phyloP scores from a whole-genome alignment of 306 rosid species.

The Trifolium subterraneum region DNA sequence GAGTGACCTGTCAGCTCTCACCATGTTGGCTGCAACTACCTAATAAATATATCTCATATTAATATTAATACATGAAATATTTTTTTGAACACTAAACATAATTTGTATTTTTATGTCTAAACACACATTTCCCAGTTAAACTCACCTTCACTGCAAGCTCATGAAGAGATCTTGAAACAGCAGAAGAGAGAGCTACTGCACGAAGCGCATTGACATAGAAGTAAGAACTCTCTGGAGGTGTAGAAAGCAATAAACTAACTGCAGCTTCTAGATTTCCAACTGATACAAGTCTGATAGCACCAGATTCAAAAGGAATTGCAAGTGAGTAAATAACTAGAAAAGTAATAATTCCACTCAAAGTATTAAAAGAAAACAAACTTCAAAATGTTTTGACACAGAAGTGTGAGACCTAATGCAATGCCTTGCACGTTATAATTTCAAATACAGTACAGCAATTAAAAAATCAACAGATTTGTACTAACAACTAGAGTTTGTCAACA shows the following conservation, averaged over 20 bases:
- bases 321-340: slow-evolving; percentile 31
- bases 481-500: slow-evolving; percentile 10
- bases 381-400: slow-evolving; percentile 24
- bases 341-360: slow-evolving; percentile 40
- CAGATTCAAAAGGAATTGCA: slow-evolving; percentile 39
- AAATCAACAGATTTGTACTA: slow-evolving; percentile 3
- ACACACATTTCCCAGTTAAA: slow-evolving; percentile 40
- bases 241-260: slow-evolving; percentile 92
- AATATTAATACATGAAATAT: slow-evolving; percentile 34
- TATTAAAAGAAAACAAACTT: slow-evolving; percentile 27
- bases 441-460: slow-evolving; percentile 23
- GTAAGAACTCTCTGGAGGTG: slow-evolving; percentile 95
- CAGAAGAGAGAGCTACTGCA: slow-evolving; percentile 96
- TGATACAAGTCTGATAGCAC: slow-evolving; percentile 74
- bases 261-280: slow-evolving; percentile 94
- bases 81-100: slow-evolving; percentile 29
- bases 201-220: slow-evolving; percentile 91
- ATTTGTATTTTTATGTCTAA: slow-evolving; percentile 37
- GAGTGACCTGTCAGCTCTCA: slow-evolving; percentile 91
- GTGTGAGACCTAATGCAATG: slow-evolving; percentile 26
- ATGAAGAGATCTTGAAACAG: slow-evolving; percentile 88
- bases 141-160: slow-evolving; percentile 99
- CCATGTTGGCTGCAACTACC: slow-evolving; percentile 99
- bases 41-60: slow-evolving; percentile 40
- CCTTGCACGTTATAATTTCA: slow-evolving; percentile 12